Evolutionary conservation across 2,329 filamentous ascomycete species (phyloP), one percentile per base, ranked within the genome.

Genomic region (Hypoxylon rubiginosum): DNA sequence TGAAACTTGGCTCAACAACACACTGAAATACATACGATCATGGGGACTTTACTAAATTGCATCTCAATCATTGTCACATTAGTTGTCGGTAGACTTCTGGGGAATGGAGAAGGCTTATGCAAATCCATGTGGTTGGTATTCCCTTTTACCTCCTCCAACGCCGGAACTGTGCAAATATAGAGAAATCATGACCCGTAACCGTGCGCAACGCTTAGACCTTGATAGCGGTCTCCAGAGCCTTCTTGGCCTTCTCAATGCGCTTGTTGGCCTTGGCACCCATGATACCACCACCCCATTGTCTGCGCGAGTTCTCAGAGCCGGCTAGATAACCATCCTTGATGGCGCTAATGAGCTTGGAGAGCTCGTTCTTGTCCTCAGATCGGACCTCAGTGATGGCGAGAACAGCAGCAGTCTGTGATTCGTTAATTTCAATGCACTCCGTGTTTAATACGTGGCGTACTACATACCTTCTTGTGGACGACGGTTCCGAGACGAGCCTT

Each of bases 211-310:
- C 64, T 76, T 97, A 99, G 86, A 99, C 97, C 92, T 98, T 98
- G 90, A 97, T 94, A 82, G 96, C 94, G 80, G 84, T 85, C 85
- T 98, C 96, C 72, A 96, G 80, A 80, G 94, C 94, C 92, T 97
- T 97, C 85, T 91, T 89, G 88, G 93, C 93, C 92, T 97, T 97
- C 83, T 85, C 83, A 71, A 84, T 87, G 79, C 85, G 85, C 84
- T 87, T 88, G 84, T 89, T 90, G 80, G 96, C 94, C 93, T 99
- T 99, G 82, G 91, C 88, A 79, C 96, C 87, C 94, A 99, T 97
- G 87, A 99, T 97, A 84, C 97, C 97, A 89, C 96, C 96, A 86
- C 97, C 96, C 96, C 97, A 99, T 86, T 95, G 92, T 82, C 92
- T 91, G 84, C 93, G 92, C 78, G 88, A 84, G 81, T 94, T 92